Evolutionary conservation across 345 rosid species (phyloP).

Genomic region (Luvunga scandens): DNA sequence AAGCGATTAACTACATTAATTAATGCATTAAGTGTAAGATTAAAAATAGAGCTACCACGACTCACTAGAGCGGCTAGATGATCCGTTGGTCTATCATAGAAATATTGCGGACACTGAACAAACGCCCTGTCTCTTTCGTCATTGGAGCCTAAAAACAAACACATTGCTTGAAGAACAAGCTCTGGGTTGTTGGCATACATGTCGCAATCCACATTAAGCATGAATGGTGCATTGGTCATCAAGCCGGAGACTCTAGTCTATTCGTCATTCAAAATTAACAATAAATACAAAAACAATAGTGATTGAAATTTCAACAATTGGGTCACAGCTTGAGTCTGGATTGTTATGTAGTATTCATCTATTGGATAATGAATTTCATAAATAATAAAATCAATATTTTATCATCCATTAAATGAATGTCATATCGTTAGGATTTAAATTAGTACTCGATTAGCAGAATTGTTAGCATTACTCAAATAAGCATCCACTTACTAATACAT

Average conservation of each 20-base stretch:
- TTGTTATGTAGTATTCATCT: no score
- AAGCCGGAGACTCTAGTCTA: slow-evolving; percentile 69
- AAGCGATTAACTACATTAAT: background rate
- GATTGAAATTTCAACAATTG: no score
- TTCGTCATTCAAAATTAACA: background rate
- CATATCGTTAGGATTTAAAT: no score
- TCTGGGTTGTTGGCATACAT: slow-evolving; percentile 59
- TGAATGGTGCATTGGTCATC: slow-evolving; percentile 72
- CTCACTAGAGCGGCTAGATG: slow-evolving; percentile 26
- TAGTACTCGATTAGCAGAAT: no score
- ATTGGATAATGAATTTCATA: no score
- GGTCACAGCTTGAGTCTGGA: no score
- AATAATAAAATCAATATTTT: no score
- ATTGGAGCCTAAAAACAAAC: slow-evolving; percentile 29
- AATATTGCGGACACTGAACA: slow-evolving; percentile 53
- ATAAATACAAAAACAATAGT: no score
- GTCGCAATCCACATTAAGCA: slow-evolving; percentile 79
- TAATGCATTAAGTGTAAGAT: background rate
- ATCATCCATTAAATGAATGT: no score
- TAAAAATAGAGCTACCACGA: background rate
- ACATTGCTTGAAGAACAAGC: slow-evolving; percentile 47
- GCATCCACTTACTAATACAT: slow-evolving; percentile 42
- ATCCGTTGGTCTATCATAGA: slow-evolving; percentile 36
- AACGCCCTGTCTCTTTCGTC: slow-evolving; percentile 32
- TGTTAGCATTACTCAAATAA: no score